Base-by-base conservation (phyloP, 768 basidiomycete genomes). In the Suillus alpinus region DNA sequence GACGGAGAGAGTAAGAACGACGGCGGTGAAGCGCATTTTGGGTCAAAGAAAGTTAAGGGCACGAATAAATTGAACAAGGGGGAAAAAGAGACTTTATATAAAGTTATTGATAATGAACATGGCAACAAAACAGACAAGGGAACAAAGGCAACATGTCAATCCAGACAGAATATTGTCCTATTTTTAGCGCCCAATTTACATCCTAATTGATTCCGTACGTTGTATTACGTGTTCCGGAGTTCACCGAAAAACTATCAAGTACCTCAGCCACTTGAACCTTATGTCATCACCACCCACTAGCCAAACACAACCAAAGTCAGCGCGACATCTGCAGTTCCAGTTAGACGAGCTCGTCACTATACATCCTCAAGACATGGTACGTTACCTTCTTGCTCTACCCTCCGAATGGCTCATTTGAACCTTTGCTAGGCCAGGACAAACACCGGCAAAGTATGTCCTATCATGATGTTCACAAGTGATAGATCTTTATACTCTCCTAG, bases 301-400 rank as follows among this genome's bases (percentile, higher is more conserved):
- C n/a, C 66, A 75, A 76, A 80, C 78, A 79, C 67, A 70, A 51
- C 66, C 64, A 70, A 70, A 77, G 76, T 74, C 75, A 60, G 62
- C 52, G 52, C 77, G 76, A 75, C 75, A 74, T 60, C 57, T 44
- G 50, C 23, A 18, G 49, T 50, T 31, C 36, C 53, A 50, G 63
- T 62, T 65, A 69, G 59, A 67, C 68, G 60, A 66, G 71, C 68
- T 68, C 62, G 66, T 71, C 77, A 70, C 31, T 50, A 31, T 31
- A 83, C 80, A 80, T 79, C 83, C 75, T 78, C 85, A 88, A 86
- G 81, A 84, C 79, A 87, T 89, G 87, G 87, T 88, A 63, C 47
- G 52, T 55, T 40, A 46, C 58, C 37, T 26, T 59, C 36, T 29
- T 51, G 40, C 0, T 44, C 49, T 23, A 10, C 20, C 37, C 29